Percentiles rank a stretch among this genome's conserved stretches.
Conservation (phyloP, 306 rosid species). For the Cicer chorassanicum region DNA sequence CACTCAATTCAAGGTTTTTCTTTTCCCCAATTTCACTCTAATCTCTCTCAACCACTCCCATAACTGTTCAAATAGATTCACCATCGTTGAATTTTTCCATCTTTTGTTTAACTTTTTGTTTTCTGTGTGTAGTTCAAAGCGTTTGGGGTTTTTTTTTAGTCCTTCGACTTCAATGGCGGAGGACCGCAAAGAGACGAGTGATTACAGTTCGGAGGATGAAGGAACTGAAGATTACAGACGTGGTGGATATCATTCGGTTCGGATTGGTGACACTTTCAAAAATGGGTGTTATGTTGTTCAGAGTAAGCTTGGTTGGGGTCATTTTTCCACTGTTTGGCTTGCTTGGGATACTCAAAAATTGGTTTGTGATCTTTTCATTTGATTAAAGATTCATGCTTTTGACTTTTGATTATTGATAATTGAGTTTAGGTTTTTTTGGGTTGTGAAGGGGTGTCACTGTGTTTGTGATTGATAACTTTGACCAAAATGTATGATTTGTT, state of each 20-base stretch:
- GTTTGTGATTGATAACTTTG: constrained; percentile 7
- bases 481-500: constrained; percentile 2
- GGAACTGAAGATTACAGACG: constrained; percentile 95
- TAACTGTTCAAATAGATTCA: background rate
- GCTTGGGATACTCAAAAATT: constrained; percentile 82
- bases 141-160: background rate
- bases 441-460: constrained; percentile 34
- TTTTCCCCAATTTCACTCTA: background rate
- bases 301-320: constrained; percentile 99
- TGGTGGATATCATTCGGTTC: constrained; percentile 98
- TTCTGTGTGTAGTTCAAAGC: background rate
- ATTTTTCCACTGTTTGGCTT: constrained; percentile 98
- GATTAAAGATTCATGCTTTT: constrained; percentile 35
- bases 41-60: background rate
- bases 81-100: constrained; percentile 7
- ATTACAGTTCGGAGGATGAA: constrained; percentile 93
- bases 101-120: background rate
- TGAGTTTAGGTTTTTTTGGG: constrained; percentile 10
- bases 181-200: constrained; percentile 70
- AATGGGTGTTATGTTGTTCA: constrained; percentile 79
- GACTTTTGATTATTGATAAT: constrained; percentile 13
- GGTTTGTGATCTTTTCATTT: constrained; percentile 39
- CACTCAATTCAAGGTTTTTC: constrained; percentile 27
- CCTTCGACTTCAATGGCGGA: constrained; percentile 64
- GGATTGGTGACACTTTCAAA: constrained; percentile 85